A percentile compares a stretch with the other conserved stretches of the same genome.
Conservation (phyloP, 257 asterid species). For the Echium plantagineum region DNA sequence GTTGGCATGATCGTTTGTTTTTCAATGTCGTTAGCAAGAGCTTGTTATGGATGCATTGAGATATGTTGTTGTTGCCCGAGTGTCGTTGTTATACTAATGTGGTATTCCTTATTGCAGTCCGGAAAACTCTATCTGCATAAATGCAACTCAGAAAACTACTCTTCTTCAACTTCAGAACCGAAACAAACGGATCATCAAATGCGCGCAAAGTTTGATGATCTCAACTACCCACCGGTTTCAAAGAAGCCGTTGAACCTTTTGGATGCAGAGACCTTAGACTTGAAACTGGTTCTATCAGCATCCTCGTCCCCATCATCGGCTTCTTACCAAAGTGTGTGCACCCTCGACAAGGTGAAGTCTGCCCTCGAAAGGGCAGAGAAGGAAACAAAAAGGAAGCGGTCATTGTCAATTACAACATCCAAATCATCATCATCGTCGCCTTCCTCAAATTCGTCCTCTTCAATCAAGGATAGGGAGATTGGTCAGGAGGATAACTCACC, state of each 20-base stretch:
- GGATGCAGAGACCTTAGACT: slow-evolving; percentile 38
- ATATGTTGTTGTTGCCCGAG: neutral
- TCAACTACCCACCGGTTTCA: slow-evolving; percentile 55
- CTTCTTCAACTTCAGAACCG: slow-evolving; percentile 31
- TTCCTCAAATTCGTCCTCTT: slow-evolving; percentile 50
- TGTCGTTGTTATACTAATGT: neutral
- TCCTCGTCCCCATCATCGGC: slow-evolving; percentile 26
- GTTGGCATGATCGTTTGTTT: neutral
- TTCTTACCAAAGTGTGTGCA: slow-evolving; percentile 41
- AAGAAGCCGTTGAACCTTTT: slow-evolving; percentile 33
- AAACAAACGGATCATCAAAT: slow-evolving; percentile 13
- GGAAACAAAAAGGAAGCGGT: slow-evolving; percentile 24
- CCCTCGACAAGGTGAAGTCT: slow-evolving; percentile 41
- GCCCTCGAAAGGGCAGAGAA: slow-evolving; percentile 45
- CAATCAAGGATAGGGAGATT: slow-evolving; percentile 32
- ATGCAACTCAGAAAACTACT: slow-evolving; percentile 39
- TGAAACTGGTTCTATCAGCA: slow-evolving; percentile 38
- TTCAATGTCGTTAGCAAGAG: too few relatives aligned
- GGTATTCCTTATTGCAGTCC: slow-evolving; percentile 34
- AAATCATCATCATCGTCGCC: slow-evolving; percentile 43
- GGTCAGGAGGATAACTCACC: slow-evolving; percentile 39
- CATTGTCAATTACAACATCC: slow-evolving; percentile 41
- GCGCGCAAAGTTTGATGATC: slow-evolving; percentile 44
- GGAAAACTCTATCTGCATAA: slow-evolving; percentile 74
- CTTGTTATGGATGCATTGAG: too few relatives aligned